Evolutionary conservation across 2,329 filamentous ascomycete genomes (phyloP).

Genomic region (Trichoderma sp.): DNA sequence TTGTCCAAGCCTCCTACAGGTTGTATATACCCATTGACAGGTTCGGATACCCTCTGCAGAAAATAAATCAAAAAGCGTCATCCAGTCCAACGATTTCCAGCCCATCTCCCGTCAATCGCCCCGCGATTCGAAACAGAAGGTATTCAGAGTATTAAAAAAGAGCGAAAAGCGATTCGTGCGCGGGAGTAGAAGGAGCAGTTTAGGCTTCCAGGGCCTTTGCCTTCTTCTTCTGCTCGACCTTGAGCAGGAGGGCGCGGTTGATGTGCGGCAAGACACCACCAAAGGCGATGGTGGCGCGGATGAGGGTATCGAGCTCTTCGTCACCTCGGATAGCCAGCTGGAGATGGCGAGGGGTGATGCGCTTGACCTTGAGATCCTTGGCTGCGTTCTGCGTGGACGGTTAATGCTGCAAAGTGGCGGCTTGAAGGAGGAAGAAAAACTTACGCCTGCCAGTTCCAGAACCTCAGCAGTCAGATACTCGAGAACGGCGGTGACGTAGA

Average conservation of each 20-base stretch:
- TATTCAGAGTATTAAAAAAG: slow-evolving; percentile 23
- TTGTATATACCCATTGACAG: slow-evolving; percentile 10
- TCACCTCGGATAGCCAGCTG: slow-evolving; percentile 98
- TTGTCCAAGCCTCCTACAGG: slow-evolving; percentile 23
- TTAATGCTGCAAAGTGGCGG: slow-evolving; percentile 27
- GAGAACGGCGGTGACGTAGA: slow-evolving; percentile 96
- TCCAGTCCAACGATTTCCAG: slow-evolving; percentile 19
- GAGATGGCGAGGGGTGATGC: slow-evolving; percentile 95
- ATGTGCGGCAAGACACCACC: slow-evolving; percentile 98
- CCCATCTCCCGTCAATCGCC: slow-evolving; percentile 21
- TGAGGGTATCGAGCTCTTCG: slow-evolving; percentile 96
- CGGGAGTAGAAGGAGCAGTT: neutral
- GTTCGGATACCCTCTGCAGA: slow-evolving; percentile 18
- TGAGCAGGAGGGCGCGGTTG: slow-evolving; percentile 92
- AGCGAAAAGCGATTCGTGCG: slow-evolving; percentile 15
- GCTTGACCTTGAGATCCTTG: slow-evolving; percentile 99
- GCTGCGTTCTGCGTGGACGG: slow-evolving; percentile 71
- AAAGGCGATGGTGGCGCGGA: slow-evolving; percentile 96
- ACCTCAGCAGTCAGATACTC: slow-evolving; percentile 99
- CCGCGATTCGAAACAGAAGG: slow-evolving; percentile 20
- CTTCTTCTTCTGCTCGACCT: slow-evolving; percentile 98
- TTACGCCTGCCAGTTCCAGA: slow-evolving; percentile 88
- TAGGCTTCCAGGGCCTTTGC: slow-evolving; percentile 55
- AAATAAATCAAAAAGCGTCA: slow-evolving; percentile 13
- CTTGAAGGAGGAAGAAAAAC: slow-evolving; percentile 39